Conservation (phyloP, 768 basidiomycete genomes). For the Tremella yokohamensis region DNA sequence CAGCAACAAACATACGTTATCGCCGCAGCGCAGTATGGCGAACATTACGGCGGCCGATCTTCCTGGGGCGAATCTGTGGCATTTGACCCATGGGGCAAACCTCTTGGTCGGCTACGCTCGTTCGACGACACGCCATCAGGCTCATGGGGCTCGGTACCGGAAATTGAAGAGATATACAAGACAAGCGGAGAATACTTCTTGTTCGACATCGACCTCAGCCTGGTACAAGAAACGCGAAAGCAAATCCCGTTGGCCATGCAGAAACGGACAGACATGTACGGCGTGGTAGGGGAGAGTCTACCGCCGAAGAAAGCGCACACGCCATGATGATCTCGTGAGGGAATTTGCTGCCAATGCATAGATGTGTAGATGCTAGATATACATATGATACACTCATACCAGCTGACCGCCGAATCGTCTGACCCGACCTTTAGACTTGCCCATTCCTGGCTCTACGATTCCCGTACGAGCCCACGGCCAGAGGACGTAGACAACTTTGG, state of each 20-base stretch:
- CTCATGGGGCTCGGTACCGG: slow-evolving; percentile 14
- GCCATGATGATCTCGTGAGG: neutral
- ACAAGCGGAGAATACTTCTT: slow-evolving; percentile 31
- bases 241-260: slow-evolving; percentile 44
- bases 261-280: slow-evolving; percentile 41
- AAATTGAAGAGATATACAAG: slow-evolving; percentile 20
- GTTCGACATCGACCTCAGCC: slow-evolving; percentile 30
- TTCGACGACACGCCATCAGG: slow-evolving; percentile 36
- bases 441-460: slow-evolving; percentile 25
- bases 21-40: slow-evolving; percentile 43
- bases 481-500: slow-evolving; percentile 43
- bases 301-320: slow-evolving; percentile 1
- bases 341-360: neutral
- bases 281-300: slow-evolving; percentile 22
- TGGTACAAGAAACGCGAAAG: slow-evolving; percentile 27
- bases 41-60: slow-evolving; percentile 31
- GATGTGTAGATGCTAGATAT: slow-evolving; percentile 1
- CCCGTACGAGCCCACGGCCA: slow-evolving; percentile 47
- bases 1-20: slow-evolving; percentile 44
- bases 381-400: neutral
- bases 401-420: neutral
- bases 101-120: slow-evolving; percentile 35
- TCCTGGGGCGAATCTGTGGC: slow-evolving; percentile 48
- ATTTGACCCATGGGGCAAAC: slow-evolving; percentile 45
- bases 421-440: slow-evolving; percentile 42